Evolutionary conservation across 2,329 filamentous ascomycete genomes (phyloP).

Genomic region (Escovopsis weberi): DNA sequence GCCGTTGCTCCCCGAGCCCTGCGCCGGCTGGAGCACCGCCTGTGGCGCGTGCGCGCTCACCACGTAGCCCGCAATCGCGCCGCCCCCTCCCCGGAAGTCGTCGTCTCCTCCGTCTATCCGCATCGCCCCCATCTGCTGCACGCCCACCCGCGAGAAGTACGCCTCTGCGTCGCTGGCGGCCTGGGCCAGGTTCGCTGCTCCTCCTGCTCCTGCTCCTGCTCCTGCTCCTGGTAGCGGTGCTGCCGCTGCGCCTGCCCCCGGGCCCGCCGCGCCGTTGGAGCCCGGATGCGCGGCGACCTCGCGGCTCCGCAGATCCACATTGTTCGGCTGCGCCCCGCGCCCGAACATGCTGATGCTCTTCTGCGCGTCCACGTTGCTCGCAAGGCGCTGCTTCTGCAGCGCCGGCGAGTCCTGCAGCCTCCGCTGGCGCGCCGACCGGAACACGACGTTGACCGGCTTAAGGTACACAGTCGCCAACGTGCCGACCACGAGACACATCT

Average conservation of each 20-base stretch:
- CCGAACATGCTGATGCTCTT: constrained; percentile 48
- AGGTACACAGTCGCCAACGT: constrained; percentile 95
- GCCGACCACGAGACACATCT: constrained; percentile 93
- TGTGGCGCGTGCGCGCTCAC: constrained; percentile 74
- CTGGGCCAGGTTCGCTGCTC: constrained; percentile 40
- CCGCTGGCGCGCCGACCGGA: constrained; percentile 72
- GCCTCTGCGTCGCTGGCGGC: constrained; percentile 76
- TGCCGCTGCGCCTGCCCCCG: constrained; percentile 6
- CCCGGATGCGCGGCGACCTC: too few species aligned
- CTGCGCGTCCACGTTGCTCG: constrained; percentile 36
- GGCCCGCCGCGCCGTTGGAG: constrained; percentile 6
- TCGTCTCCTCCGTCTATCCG: constrained; percentile 49
- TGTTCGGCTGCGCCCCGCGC: constrained; percentile 33
- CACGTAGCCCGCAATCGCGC: constrained; percentile 44
- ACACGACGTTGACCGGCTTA: constrained; percentile 94
- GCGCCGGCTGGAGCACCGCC: constrained; percentile 56
- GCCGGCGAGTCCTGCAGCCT: constrained; percentile 72
- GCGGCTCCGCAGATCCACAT: constrained; percentile 31
- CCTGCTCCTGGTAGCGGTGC: too few species aligned
- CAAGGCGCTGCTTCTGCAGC: constrained; percentile 57
- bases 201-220: constrained; percentile 8
- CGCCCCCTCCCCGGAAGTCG: constrained; percentile 44
- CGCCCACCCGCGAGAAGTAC: constrained; percentile 72
- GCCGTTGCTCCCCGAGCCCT: constrained; percentile 49
- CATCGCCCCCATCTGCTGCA: constrained; percentile 59